Conservation (phyloP, 1,284 basidiomycete species). For the Melampsora occidentalis region DNA sequence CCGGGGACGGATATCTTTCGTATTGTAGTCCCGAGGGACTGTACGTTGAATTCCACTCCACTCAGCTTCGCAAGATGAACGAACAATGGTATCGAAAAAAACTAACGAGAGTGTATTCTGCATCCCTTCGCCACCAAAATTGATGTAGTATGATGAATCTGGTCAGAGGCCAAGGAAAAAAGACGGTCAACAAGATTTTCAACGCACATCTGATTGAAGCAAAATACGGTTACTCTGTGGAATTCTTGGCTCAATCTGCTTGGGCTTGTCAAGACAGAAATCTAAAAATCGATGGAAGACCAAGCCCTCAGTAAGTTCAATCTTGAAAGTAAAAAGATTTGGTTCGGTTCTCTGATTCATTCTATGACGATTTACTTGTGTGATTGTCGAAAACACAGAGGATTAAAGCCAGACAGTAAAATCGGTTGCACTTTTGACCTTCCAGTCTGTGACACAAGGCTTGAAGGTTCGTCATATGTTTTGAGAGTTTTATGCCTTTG, state of each 20-base stretch:
- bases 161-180: conserved; percentile 25
- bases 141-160: conserved; percentile 37
- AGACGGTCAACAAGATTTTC: conserved; percentile 31
- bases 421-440: conserved; percentile 36
- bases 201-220: conserved; percentile 32
- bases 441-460: conserved; percentile 29
- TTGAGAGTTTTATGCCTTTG: neutral
- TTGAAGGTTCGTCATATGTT: conserved; percentile 13
- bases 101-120: too few relatives aligned
- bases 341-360: neutral
- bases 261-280: conserved; percentile 39
- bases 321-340: neutral
- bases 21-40: conserved; percentile 40
- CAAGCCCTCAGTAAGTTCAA: conserved; percentile 15
- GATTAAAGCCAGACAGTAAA: neutral
- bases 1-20: conserved; percentile 23
- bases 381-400: neutral
- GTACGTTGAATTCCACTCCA: conserved; percentile 1
- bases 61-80: too few relatives aligned
- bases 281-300: conserved; percentile 38
- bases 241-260: conserved; percentile 38
- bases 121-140: neutral
- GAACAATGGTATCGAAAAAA: too few relatives aligned
- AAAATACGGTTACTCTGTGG: conserved; percentile 37
- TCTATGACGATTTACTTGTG: too few relatives aligned